Evolutionary conservation across 2,329 filamentous ascomycete species (phyloP).

Genomic region (Penicillium fuscoglaucum): DNA sequence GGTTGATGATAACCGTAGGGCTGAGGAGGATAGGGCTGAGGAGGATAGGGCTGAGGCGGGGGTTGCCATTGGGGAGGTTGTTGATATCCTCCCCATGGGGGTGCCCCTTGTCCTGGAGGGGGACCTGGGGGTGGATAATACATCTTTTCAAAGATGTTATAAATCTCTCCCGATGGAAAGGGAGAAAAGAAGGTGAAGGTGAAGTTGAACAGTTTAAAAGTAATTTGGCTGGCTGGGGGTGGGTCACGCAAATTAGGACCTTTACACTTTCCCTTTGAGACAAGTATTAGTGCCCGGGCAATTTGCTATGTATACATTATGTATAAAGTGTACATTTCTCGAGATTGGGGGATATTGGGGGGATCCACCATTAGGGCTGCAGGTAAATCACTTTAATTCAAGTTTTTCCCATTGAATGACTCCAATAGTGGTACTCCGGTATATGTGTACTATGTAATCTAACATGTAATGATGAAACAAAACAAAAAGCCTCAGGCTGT

Average conservation of each 20-base stretch:
- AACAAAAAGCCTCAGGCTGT: neutral
- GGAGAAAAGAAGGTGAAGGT: neutral
- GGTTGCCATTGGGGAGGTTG: constrained; percentile 18
- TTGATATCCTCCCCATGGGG: constrained; percentile 20
- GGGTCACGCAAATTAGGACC: constrained; percentile 1
- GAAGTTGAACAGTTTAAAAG: constrained; percentile 9
- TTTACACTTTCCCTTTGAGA: neutral
- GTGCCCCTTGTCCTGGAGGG: constrained; percentile 16
- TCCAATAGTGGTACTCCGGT: neutral
- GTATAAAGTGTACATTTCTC: neutral
- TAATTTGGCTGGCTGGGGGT: constrained; percentile 6
- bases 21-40: constrained; percentile 22
- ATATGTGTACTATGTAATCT: neutral
- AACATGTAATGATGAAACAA: neutral
- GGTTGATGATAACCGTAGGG: constrained; percentile 17
- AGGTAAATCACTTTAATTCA: neutral
- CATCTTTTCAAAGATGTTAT: constrained; percentile 6
- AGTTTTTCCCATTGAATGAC: neutral
- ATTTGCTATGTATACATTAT: neutral
- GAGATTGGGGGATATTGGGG: neutral
- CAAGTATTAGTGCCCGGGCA: constrained; percentile 3
- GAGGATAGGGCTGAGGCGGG: constrained; percentile 24
- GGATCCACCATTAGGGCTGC: constrained; percentile 12
- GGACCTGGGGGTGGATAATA: constrained; percentile 21
- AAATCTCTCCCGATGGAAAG: neutral